A percentile compares a stretch with the other conserved stretches of the same genome.
phyloP scores from a whole-genome alignment of 805 yeast genomes.

The Dipodascopsis uninucleata region DNA sequence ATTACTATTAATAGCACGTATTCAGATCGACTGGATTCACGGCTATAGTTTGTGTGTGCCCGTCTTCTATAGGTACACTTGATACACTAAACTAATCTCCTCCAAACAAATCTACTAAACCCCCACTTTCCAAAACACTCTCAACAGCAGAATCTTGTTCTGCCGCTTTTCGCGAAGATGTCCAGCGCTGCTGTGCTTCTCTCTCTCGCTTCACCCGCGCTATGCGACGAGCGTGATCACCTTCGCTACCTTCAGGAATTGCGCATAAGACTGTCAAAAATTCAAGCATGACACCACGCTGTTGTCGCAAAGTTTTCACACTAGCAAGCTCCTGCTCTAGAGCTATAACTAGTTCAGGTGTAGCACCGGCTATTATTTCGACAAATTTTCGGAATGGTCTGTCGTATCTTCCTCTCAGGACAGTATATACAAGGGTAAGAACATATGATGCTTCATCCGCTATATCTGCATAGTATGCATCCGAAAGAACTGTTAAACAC shows the following conservation, averaged over 20 bases:
- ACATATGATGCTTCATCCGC: conserved; percentile 91
- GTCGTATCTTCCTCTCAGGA: conserved; percentile 63
- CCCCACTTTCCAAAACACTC: conserved; percentile 20
- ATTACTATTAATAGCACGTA: too few relatives aligned
- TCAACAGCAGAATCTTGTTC: conserved; percentile 23
- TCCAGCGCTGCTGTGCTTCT: conserved; percentile 18
- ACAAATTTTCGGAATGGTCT: conserved; percentile 62
- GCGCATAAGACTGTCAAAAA: conserved; percentile 62
- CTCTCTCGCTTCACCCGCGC: conserved; percentile 14
- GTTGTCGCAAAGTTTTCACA: conserved; percentile 70
- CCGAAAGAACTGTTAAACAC: conserved; percentile 61
- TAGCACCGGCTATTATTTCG: conserved; percentile 46
- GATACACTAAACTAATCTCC: too few relatives aligned
- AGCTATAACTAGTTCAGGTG: conserved; percentile 53
- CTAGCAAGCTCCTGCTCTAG: conserved; percentile 62
- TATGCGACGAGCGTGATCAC: conserved; percentile 21
- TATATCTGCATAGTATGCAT: conserved; percentile 76
- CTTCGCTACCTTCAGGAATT: conserved; percentile 23
- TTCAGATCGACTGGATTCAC: too few relatives aligned
- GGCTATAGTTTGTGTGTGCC: too few relatives aligned
- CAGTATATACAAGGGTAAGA: conserved; percentile 72
- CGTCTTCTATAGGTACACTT: too few relatives aligned
- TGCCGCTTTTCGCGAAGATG: conserved; percentile 16
- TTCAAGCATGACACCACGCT: conserved; percentile 73
- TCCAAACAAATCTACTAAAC: conserved; percentile 16